Evolutionary conservation across 2,329 filamentous ascomycete genomes (phyloP).

Genomic region (Colletotrichum salicis): DNA sequence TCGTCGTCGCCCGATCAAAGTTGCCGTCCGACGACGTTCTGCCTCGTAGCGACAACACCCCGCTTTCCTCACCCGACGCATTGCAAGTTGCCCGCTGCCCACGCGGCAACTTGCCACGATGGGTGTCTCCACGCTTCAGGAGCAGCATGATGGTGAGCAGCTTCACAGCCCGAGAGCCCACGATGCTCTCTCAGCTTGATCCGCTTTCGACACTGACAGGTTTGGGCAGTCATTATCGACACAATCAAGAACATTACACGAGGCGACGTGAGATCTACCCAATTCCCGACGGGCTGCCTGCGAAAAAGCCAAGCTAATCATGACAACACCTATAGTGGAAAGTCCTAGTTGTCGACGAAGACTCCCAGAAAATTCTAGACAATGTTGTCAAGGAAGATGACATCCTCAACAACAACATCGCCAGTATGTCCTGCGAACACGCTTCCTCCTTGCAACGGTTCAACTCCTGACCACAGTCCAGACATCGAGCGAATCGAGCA

Average conservation of each 20-base stretch:
- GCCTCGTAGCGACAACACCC: constrained; percentile 2
- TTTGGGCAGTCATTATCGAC: constrained; percentile 69
- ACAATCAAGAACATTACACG: constrained; percentile 82
- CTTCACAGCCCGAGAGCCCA: neutral
- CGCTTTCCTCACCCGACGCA: neutral
- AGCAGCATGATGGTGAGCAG: constrained; percentile 66
- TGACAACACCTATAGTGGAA: constrained; percentile 77
- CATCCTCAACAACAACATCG: constrained; percentile 95
- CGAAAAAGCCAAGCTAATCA: constrained; percentile 15
- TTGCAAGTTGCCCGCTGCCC: constrained; percentile 14
- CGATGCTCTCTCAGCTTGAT: neutral
- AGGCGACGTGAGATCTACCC: constrained; percentile 73
- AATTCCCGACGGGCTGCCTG: neutral
- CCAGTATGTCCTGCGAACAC: constrained; percentile 70
- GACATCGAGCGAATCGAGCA: constrained; percentile 96
- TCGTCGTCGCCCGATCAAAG: constrained; percentile 10
- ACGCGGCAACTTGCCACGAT: constrained; percentile 63
- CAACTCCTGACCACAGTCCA: constrained; percentile 51
- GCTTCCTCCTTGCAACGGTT: neutral
- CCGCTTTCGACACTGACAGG: constrained; percentile 45
- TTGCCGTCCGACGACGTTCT: neutral
- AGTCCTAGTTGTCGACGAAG: constrained; percentile 89
- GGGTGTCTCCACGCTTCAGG: constrained; percentile 79
- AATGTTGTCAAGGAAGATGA: constrained; percentile 95
- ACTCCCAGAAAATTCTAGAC: constrained; percentile 85